Conservation (phyloP, 495 filamentous ascomycete genomes). For the Cenococcum geophilum region DNA sequence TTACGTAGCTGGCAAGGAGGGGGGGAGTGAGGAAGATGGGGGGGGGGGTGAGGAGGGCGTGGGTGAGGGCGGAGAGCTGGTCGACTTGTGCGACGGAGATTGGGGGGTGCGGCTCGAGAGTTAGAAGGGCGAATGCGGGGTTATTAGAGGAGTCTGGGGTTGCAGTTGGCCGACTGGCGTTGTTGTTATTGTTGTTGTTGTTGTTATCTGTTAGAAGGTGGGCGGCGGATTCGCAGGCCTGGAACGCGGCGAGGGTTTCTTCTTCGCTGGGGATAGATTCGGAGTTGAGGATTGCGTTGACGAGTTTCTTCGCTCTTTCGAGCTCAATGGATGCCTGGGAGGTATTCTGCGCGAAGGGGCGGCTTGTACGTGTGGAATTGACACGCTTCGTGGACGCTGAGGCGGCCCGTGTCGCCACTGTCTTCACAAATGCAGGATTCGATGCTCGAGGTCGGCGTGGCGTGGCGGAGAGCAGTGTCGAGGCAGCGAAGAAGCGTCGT, state of each 20-base stretch:
- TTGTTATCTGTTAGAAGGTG: conserved; percentile 4
- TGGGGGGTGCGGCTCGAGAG: conserved; percentile 26
- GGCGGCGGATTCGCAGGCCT: conserved; percentile 18
- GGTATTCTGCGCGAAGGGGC: neutral
- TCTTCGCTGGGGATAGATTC: conserved; percentile 20
- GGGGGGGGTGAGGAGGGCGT: conserved; percentile 63
- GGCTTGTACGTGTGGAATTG: conserved; percentile 1
- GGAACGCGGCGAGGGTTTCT: conserved; percentile 14
- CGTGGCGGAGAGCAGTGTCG: conserved; percentile 15
- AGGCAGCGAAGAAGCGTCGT: conserved; percentile 17
- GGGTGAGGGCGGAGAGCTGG: conserved; percentile 50
- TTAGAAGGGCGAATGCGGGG: conserved; percentile 37
- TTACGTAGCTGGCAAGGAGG: conserved; percentile 63
- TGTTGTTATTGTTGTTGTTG: neutral
- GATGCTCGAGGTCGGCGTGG: conserved; percentile 11
- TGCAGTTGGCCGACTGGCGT: too few species aligned
- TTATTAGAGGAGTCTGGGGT: too few species aligned
- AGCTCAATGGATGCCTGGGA: conserved; percentile 8
- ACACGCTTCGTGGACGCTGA: neutral
- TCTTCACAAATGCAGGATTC: conserved; percentile 6
- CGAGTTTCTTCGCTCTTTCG: conserved; percentile 15
- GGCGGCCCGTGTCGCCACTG: conserved; percentile 1
- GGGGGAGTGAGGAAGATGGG: conserved; percentile 73
- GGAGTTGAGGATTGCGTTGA: conserved; percentile 18
- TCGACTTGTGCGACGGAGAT: conserved; percentile 36